Percentiles rank a stretch among this genome's conserved stretches.
Evolutionary conservation across 2,329 filamentous ascomycete genomes (phyloP).

Genomic region (Salinomyces thailandicus): DNA sequence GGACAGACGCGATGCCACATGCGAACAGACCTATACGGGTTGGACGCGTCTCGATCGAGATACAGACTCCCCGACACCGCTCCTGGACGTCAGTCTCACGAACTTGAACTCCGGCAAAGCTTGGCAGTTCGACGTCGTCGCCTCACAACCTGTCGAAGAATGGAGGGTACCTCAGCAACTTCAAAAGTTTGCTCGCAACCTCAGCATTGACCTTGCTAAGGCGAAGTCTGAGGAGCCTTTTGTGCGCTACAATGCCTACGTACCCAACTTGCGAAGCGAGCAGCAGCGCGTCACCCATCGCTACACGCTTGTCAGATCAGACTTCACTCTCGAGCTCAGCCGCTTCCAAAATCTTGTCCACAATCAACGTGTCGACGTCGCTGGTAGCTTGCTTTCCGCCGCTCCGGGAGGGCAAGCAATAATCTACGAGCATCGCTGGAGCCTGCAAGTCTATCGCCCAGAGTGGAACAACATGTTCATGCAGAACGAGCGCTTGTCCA

Average conservation of each 20-base stretch:
- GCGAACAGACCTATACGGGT: constrained; percentile 10
- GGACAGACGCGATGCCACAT: background rate
- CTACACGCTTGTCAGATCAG: constrained; percentile 18
- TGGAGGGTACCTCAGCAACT: constrained; percentile 9
- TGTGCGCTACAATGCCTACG: constrained; percentile 11
- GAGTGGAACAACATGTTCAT: constrained; percentile 22
- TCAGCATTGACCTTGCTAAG: constrained; percentile 12
- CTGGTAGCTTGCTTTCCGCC: background rate
- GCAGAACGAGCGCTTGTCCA: constrained; percentile 18
- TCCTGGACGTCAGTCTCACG: constrained; percentile 20
- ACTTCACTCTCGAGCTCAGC: constrained; percentile 22
- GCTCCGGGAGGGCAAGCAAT: constrained; percentile 1
- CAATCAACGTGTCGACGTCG: too few relatives aligned
- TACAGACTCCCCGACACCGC: constrained; percentile 9
- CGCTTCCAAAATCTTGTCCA: constrained; percentile 19
- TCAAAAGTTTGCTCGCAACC: constrained; percentile 11
- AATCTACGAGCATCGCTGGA: constrained; percentile 21
- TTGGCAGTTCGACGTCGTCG: constrained; percentile 24
- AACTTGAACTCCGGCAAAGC: constrained; percentile 20
- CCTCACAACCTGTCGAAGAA: constrained; percentile 11
- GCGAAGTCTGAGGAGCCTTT: constrained; percentile 9
- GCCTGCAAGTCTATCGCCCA: constrained; percentile 18
- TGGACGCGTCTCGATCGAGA: constrained; percentile 22
- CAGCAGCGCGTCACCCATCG: constrained; percentile 19
- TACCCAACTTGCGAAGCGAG: constrained; percentile 9